Percentiles rank a stretch among this genome's conserved stretches.
Conservation (phyloP, 345 rosid species). For the Eucalyptus guilfoylei region DNA sequence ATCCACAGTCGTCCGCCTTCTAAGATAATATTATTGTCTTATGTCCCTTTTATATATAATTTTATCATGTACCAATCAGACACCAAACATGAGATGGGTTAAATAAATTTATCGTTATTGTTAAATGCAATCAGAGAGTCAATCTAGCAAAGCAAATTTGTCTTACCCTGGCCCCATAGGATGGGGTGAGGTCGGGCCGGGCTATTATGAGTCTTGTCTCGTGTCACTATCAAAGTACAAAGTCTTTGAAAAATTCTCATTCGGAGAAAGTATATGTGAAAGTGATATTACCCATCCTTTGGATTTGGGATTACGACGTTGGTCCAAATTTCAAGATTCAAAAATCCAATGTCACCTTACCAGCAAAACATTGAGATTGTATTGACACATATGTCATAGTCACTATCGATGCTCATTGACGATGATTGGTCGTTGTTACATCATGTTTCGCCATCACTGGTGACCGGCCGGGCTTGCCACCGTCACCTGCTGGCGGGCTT, state of each 20-base stretch:
- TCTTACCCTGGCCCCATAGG: not conserved
- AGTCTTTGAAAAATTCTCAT: not conserved
- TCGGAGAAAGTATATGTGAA: not conserved
- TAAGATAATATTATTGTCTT: too few relatives aligned
- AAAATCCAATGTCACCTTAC: not conserved
- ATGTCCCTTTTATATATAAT: too few relatives aligned
- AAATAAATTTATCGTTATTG: fast-evolving
- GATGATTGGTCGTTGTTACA: not conserved
- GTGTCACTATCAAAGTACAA: not conserved
- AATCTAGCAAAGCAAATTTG: too few relatives aligned
- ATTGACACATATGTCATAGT: not conserved
- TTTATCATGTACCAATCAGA: too few relatives aligned
- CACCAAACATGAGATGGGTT: too few relatives aligned
- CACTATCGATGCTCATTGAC: fast-evolving
- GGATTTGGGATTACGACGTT: not conserved
- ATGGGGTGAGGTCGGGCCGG: fast-evolving
- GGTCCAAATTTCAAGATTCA: not conserved
- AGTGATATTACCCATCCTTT: not conserved
- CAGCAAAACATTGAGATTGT: too few relatives aligned
- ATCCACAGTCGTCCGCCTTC: too few relatives aligned
- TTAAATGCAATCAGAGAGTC: too few relatives aligned
- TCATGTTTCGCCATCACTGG: not conserved
- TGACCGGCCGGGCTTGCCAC: not conserved
- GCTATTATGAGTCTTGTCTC: fast-evolving
- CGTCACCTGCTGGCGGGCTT: not conserved